Conservation (phyloP, 2,329 filamentous ascomycete genomes). For the Esteya vermicola region DNA sequence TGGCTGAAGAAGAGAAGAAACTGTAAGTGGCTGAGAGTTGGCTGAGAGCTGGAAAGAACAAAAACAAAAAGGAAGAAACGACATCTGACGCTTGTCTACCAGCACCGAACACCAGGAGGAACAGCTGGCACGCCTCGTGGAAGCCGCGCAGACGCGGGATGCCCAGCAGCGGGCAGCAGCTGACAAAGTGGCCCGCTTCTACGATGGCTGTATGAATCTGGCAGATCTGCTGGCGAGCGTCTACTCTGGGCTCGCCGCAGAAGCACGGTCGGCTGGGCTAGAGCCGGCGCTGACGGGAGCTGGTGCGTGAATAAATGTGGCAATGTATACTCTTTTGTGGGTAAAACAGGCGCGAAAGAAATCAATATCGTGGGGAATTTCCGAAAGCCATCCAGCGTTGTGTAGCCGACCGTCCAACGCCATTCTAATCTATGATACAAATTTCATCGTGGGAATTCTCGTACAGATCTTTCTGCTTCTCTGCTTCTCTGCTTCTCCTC, state of each 20-base stretch:
- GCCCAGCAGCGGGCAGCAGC: conserved; percentile 11
- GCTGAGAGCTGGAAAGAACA: no score
- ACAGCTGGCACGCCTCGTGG: conserved; percentile 9
- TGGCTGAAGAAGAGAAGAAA: conserved; percentile 6
- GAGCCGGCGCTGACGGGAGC: neutral
- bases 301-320: neutral
- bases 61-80: no score
- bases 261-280: conserved; percentile 6
- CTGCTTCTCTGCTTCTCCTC: neutral
- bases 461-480: neutral
- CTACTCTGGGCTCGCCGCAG: conserved; percentile 10
- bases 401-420: no score
- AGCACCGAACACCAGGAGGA: conserved; percentile 6
- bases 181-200: conserved; percentile 9
- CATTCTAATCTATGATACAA: no score
- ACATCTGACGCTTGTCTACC: no score
- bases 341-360: neutral
- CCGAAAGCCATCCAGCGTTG: neutral
- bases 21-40: neutral
- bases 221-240: conserved; percentile 9
- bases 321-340: neutral
- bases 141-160: conserved; percentile 10
- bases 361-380: neutral
- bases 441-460: no score
- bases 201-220: conserved; percentile 10